Evolutionary conservation across 2,329 filamentous ascomycete species (phyloP).

Genomic region (Aureobasidium subglaciale): DNA sequence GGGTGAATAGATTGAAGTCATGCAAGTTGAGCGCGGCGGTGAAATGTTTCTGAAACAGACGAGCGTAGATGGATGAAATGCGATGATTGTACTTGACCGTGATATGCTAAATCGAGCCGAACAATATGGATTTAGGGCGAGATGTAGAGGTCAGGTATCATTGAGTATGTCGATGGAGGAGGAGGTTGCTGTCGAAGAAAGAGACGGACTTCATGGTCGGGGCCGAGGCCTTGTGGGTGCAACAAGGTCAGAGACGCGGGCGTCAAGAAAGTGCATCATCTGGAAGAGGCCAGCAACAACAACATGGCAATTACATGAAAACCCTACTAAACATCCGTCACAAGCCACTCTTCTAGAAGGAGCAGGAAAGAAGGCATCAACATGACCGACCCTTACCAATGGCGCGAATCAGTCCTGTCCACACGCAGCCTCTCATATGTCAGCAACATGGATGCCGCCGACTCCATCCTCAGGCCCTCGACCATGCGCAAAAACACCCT

Average conservation of each 20-base stretch:
- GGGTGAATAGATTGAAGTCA: slow-evolving; percentile 3
- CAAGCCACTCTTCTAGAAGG: not conserved
- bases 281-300: not conserved
- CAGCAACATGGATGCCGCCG: slow-evolving; percentile 21
- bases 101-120: too few relatives aligned
- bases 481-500: slow-evolving; percentile 22
- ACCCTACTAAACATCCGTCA: not conserved
- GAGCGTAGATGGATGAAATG: not conserved
- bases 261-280: too few relatives aligned
- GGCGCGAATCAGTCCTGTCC: slow-evolving; percentile 28
- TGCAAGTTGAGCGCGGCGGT: slow-evolving; percentile 3
- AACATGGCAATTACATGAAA: not conserved
- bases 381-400: slow-evolving; percentile 17
- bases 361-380: not conserved
- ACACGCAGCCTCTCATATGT: slow-evolving; percentile 30
- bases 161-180: not conserved
- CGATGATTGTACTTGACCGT: not conserved
- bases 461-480: not conserved
- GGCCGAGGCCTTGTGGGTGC: not conserved
- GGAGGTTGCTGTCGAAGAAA: not conserved
- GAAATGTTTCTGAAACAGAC: slow-evolving; percentile 5
- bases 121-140: too few relatives aligned
- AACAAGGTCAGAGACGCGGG: not conserved
- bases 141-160: not conserved
- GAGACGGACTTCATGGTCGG: not conserved